Conservation (phyloP, 192 early-diverging fungal genomes). For the Ramicandelaber brevisporus region DNA sequence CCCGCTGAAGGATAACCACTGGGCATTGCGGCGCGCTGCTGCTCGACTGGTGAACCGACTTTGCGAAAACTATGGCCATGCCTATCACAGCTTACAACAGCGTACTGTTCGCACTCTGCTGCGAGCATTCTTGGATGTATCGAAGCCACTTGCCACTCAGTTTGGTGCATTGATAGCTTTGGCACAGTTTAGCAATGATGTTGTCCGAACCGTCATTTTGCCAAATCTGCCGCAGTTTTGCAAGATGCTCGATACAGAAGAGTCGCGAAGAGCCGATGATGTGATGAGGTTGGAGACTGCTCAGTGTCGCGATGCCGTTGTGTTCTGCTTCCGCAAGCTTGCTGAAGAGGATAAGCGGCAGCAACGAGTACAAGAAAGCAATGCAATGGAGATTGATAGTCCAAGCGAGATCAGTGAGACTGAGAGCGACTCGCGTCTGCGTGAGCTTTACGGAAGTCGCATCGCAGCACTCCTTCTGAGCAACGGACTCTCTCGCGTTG, state of each 20-base stretch:
- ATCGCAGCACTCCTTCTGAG: too few relatives aligned
- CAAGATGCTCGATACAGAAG: constrained; percentile 13
- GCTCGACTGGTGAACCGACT: constrained; percentile 47
- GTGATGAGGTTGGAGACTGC: too few relatives aligned
- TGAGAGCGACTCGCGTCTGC: too few relatives aligned
- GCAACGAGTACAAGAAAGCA: too few relatives aligned
- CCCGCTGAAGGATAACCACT: constrained; percentile 49
- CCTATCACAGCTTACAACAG: constrained; percentile 70
- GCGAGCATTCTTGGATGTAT: constrained; percentile 66
- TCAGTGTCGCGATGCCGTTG: too few relatives aligned
- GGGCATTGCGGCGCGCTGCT: constrained; percentile 50
- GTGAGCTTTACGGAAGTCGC: too few relatives aligned
- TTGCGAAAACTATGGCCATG: constrained; percentile 43
- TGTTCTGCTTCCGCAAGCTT: too few relatives aligned
- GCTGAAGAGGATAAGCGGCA: too few relatives aligned
- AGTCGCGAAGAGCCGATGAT: too few relatives aligned
- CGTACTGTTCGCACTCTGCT: constrained; percentile 76
- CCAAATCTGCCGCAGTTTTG: constrained; percentile 52
- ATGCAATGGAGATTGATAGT: too few relatives aligned
- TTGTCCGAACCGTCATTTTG: constrained; percentile 41
- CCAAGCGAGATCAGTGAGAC: too few relatives aligned
- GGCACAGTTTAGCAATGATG: constrained; percentile 45
- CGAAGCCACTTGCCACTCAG: constrained; percentile 52
- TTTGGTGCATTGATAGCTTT: constrained; percentile 77
- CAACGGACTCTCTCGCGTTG: too few relatives aligned